phyloP scores from a whole-genome alignment of 108 stramenopile genomes.

The Nitzschia sp. region DNA sequence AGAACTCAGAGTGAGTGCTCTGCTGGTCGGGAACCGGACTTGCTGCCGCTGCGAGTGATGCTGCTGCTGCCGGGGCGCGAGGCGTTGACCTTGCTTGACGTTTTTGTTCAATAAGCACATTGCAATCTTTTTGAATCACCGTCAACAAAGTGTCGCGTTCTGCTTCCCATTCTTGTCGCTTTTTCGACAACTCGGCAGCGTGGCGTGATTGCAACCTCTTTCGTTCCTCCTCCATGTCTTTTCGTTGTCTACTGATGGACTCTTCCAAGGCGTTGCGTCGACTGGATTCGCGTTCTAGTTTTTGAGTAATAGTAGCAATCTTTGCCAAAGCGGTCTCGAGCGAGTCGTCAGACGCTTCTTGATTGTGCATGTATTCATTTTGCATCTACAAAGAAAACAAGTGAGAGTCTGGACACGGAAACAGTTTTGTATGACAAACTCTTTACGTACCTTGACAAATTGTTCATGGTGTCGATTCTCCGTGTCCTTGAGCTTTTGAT shows the following conservation, averaged over 20 bases:
- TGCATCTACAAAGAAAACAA: constrained; percentile 13
- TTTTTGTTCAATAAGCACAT: constrained; percentile 29
- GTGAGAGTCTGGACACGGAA: neutral
- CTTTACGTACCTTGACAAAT: constrained; percentile 20
- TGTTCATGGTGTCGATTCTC: constrained; percentile 30
- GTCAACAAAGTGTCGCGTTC: constrained; percentile 32
- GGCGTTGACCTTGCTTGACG: constrained; percentile 6
- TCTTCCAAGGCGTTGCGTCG: constrained; percentile 22
- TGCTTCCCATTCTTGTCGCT: constrained; percentile 28
- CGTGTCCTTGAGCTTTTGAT: constrained; percentile 21
- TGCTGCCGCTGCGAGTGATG: too few species aligned
- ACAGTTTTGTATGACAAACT: too few species aligned
- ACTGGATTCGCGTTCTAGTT: constrained; percentile 27
- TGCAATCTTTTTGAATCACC: constrained; percentile 44
- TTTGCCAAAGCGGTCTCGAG: constrained; percentile 25
- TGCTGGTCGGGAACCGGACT: too few species aligned
- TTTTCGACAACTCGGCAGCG: constrained; percentile 19
- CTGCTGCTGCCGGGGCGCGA: too few species aligned
- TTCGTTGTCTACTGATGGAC: constrained; percentile 21
- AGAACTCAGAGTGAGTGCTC: too few species aligned
- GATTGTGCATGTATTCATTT: constrained; percentile 25
- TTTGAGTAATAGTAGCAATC: constrained; percentile 20
- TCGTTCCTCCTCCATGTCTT: constrained; percentile 23
- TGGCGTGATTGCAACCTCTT: constrained; percentile 13
- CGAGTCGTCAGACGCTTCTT: constrained; percentile 30